Percentiles rank a stretch among this genome's conserved stretches.
phyloP scores from a whole-genome alignment of 371 early-diverging fungal genomes.

The Mortierella sp. region DNA sequence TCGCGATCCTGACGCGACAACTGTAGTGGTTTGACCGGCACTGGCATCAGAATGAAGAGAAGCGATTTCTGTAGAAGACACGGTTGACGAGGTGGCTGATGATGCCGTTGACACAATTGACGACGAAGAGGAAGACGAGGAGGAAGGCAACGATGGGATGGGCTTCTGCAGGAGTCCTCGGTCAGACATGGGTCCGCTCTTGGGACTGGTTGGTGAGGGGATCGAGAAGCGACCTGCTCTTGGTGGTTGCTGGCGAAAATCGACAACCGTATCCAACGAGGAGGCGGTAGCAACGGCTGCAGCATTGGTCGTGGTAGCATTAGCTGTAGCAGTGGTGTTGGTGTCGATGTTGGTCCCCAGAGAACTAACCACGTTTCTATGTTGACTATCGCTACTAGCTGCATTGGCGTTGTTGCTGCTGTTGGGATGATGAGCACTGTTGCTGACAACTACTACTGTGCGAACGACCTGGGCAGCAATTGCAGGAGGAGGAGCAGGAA shows the following conservation, averaged over 20 bases:
- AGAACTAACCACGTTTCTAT: background rate
- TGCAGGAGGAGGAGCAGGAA: slow-evolving; percentile 1
- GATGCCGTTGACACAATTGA: background rate
- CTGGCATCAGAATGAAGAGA: background rate
- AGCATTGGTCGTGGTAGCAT: background rate
- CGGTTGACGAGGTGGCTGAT: background rate
- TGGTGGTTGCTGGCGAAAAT: background rate
- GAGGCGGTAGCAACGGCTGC: background rate
- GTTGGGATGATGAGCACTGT: background rate
- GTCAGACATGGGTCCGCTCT: slow-evolving; percentile 48
- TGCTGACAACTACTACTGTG: background rate
- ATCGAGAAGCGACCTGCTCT: slow-evolving; percentile 35
- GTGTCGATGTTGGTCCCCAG: too few species aligned
- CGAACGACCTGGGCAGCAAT: background rate
- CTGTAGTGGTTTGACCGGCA: slow-evolving; percentile 8
- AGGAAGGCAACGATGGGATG: background rate
- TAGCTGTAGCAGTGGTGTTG: background rate
- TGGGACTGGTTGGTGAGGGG: slow-evolving; percentile 47
- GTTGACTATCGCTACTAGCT: background rate
- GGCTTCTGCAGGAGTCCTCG: background rate
- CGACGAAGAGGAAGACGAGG: slow-evolving; percentile 8
- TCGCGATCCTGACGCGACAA: slow-evolving; percentile 12
- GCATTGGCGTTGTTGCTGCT: background rate
- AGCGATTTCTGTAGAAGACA: slow-evolving; percentile 10
- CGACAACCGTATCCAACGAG: background rate